Conservation (phyloP, 2,329 filamentous ascomycete species). For the Dactylonectria estremocensis region DNA sequence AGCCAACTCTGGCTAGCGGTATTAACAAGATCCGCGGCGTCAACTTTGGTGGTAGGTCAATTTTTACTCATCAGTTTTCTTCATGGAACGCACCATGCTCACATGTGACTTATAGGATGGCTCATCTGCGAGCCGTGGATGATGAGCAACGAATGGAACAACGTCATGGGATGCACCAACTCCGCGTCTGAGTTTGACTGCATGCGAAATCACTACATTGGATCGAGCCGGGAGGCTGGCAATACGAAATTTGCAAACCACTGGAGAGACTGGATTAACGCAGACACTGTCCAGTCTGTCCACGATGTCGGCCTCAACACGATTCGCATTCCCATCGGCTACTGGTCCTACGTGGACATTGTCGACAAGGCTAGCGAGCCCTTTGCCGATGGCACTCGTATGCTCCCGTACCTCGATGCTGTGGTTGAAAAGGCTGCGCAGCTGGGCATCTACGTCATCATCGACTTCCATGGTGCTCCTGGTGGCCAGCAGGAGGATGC, state of each 20-base stretch:
- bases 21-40: slow-evolving; percentile 38
- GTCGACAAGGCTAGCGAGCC: slow-evolving; percentile 38
- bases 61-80: background rate
- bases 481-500: slow-evolving; percentile 39
- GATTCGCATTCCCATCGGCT: slow-evolving; percentile 39
- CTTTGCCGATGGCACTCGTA: slow-evolving; percentile 33
- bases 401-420: slow-evolving; percentile 38
- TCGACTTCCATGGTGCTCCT: slow-evolving; percentile 38
- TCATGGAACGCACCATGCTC: background rate
- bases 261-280: slow-evolving; percentile 38
- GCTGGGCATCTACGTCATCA: slow-evolving; percentile 37
- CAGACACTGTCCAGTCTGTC: slow-evolving; percentile 37
- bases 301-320: slow-evolving; percentile 40
- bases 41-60: slow-evolving; percentile 33
- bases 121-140: slow-evolving; percentile 37
- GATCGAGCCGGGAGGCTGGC: slow-evolving; percentile 29
- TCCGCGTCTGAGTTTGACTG: slow-evolving; percentile 38
- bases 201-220: slow-evolving; percentile 35
- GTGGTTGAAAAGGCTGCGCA: slow-evolving; percentile 36
- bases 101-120: slow-evolving; percentile 27
- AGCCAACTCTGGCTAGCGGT: slow-evolving; percentile 23
- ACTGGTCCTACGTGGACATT: slow-evolving; percentile 37
- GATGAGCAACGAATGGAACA: slow-evolving; percentile 26
- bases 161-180: slow-evolving; percentile 26
- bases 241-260: slow-evolving; percentile 34